A percentile compares a stretch with the other conserved stretches of the same genome.
Conservation (phyloP, 2,329 filamentous ascomycete species). For the Exophiala aquamarina region DNA sequence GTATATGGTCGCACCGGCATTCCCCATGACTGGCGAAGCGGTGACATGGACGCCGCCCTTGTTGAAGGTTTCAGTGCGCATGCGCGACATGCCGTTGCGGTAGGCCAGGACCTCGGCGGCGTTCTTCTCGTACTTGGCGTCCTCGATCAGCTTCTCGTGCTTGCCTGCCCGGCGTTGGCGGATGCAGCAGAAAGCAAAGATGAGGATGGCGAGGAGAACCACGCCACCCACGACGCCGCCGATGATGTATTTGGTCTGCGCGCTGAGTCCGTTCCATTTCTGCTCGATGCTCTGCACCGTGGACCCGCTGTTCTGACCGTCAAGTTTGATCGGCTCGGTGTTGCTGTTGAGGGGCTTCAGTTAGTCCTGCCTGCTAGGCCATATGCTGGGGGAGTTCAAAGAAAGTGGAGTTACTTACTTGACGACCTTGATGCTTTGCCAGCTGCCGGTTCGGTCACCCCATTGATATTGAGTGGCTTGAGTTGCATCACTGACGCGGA, state of each 20-base stretch:
- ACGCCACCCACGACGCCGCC: constrained; percentile 39
- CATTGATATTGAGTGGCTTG: constrained; percentile 41
- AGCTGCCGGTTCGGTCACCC: constrained; percentile 39
- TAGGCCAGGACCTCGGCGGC: constrained; percentile 36
- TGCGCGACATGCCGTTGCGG: constrained; percentile 26
- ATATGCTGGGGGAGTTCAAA: background rate
- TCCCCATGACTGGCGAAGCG: constrained; percentile 17
- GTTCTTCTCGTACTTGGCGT: constrained; percentile 47
- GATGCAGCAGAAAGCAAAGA: constrained; percentile 49
- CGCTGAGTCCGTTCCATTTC: constrained; percentile 46
- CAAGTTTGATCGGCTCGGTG: constrained; percentile 26
- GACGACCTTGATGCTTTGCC: constrained; percentile 48
- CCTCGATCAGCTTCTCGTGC: constrained; percentile 48
- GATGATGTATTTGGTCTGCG: constrained; percentile 51
- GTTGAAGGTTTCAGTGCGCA: constrained; percentile 21
- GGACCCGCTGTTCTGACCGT: constrained; percentile 26
- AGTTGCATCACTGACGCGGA: constrained; percentile 60
- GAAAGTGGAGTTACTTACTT: constrained; percentile 33
- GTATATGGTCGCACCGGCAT: constrained; percentile 10
- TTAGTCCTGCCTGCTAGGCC: background rate
- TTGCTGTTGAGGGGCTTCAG: constrained; percentile 10
- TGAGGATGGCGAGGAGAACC: constrained; percentile 33
- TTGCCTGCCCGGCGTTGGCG: constrained; percentile 51
- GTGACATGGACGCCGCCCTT: constrained; percentile 8
- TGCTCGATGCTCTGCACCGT: constrained; percentile 28